phyloP scores from a whole-genome alignment of 345 rosid genomes.

The Aquilaria yunnanensis region DNA sequence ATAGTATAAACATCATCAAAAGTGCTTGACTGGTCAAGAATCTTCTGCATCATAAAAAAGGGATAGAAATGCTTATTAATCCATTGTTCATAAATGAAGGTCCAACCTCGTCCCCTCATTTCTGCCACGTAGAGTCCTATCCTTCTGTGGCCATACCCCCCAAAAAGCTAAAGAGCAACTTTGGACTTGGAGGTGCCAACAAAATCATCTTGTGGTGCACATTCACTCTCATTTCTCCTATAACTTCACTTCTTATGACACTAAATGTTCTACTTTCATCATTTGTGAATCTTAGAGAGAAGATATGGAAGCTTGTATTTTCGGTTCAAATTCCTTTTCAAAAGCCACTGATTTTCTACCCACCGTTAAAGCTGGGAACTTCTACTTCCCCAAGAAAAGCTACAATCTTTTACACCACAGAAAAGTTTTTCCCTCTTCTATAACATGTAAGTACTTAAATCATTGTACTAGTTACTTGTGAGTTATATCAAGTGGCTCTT shows the following conservation, averaged over 20 bases:
- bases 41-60: slow-evolving; percentile 24
- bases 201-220: slow-evolving; percentile 36
- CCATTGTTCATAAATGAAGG: slow-evolving; percentile 1
- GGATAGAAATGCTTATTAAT: not conserved
- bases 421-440: slow-evolving; percentile 31
- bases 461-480: not conserved
- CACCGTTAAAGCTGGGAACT: slow-evolving; percentile 30
- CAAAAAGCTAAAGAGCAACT: not conserved
- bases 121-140: slow-evolving; percentile 35
- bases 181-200: slow-evolving; percentile 21
- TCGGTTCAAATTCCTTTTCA: slow-evolving; percentile 54
- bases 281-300: not conserved
- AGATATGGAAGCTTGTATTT: slow-evolving; percentile 71
- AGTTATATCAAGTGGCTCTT: not conserved
- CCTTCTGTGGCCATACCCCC: slow-evolving; percentile 38
- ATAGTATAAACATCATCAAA: slow-evolving; percentile 8
- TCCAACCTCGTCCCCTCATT: not conserved
- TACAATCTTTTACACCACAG: slow-evolving; percentile 22
- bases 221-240: slow-evolving; percentile 15
- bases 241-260: not conserved
- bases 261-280: not conserved
- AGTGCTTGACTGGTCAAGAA: slow-evolving; percentile 19
- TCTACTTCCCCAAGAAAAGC: slow-evolving; percentile 33
- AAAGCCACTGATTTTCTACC: slow-evolving; percentile 33
- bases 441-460: slow-evolving; percentile 35